Conservation (phyloP, 2,329 filamentous ascomycete genomes). For the Mariannaea elegans region DNA sequence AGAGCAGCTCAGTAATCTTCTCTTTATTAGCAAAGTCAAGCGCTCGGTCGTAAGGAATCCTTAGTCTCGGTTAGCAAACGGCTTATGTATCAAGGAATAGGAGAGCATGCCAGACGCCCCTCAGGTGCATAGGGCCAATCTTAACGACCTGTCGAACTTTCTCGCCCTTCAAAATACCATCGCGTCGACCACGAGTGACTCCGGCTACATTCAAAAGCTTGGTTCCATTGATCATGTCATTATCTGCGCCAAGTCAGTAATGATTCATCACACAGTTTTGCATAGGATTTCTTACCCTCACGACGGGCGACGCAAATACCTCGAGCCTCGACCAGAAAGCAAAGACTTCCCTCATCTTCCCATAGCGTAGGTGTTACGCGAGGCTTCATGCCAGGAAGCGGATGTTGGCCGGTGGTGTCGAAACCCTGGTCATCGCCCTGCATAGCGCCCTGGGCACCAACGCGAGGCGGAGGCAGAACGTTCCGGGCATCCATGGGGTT, state of each 20-base stretch:
- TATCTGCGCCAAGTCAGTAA: conserved; percentile 67
- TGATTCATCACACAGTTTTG: background rate
- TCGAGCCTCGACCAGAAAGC: conserved; percentile 96
- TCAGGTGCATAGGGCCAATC: conserved; percentile 98
- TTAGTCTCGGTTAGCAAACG: conserved; percentile 51
- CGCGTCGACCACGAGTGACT: conserved; percentile 94
- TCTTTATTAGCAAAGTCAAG: conserved; percentile 99
- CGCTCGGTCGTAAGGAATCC: conserved; percentile 98
- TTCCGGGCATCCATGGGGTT: conserved; percentile 72
- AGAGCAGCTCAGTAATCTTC: conserved; percentile 95
- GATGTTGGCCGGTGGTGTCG: conserved; percentile 91
- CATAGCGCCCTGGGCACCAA: conserved; percentile 58
- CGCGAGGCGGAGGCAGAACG: conserved; percentile 75
- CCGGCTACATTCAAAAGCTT: conserved; percentile 97
- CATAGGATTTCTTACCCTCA: conserved; percentile 72
- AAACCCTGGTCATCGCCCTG: conserved; percentile 68
- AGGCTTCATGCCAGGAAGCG: conserved; percentile 94
- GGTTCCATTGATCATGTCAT: conserved; percentile 99
- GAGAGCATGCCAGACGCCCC: conserved; percentile 89
- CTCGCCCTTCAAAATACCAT: conserved; percentile 97
- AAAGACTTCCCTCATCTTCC: conserved; percentile 98
- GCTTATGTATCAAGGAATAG: conserved; percentile 20
- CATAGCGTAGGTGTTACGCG: conserved; percentile 95
- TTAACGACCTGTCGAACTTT: conserved; percentile 97
- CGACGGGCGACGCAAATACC: conserved; percentile 94